phyloP scores from a whole-genome alignment of 129 eudicot genomes.

The Cynara cardunculus region DNA sequence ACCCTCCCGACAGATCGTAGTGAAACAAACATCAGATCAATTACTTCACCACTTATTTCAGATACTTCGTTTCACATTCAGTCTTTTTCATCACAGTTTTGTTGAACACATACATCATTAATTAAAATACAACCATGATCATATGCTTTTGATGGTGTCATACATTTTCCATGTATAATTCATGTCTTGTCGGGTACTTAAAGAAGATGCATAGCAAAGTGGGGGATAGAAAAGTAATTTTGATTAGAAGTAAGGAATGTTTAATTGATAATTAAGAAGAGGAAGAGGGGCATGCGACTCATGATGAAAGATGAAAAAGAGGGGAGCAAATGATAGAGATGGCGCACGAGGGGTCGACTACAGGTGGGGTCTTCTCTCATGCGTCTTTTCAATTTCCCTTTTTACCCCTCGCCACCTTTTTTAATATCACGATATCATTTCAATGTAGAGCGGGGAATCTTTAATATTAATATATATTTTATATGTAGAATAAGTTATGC shows the following conservation, averaged over 20 bases:
- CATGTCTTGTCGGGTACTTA: not conserved
- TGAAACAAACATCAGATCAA: not conserved
- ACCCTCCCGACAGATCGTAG: not conserved
- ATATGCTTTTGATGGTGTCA: not conserved
- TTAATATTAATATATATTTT: not conserved
- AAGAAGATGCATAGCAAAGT: not conserved
- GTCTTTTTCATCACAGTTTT: not conserved
- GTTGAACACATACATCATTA: not conserved
- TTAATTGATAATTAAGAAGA: slow-evolving; percentile 41
- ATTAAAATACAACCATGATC: not conserved
- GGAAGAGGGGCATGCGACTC: slow-evolving; percentile 53
- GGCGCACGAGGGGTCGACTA: slow-evolving; percentile 68
- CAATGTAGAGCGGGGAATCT: not conserved
- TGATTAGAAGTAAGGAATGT: slow-evolving; percentile 4
- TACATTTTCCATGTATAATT: not conserved
- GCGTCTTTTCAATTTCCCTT: not conserved
- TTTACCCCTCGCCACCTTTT: not conserved
- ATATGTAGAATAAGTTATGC: not conserved
- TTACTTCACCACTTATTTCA: too few species aligned
- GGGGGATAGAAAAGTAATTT: not conserved
- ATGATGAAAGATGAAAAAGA: slow-evolving; percentile 51
- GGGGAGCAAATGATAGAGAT: slow-evolving; percentile 36
- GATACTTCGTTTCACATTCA: not conserved
- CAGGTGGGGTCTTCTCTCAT: slow-evolving; percentile 28
- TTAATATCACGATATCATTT: not conserved